These are phyloP conservation scores for Stephania yunnanensis DNA, from an alignment of 164 flowering plant species.

Conservation along the genomic window DNA sequence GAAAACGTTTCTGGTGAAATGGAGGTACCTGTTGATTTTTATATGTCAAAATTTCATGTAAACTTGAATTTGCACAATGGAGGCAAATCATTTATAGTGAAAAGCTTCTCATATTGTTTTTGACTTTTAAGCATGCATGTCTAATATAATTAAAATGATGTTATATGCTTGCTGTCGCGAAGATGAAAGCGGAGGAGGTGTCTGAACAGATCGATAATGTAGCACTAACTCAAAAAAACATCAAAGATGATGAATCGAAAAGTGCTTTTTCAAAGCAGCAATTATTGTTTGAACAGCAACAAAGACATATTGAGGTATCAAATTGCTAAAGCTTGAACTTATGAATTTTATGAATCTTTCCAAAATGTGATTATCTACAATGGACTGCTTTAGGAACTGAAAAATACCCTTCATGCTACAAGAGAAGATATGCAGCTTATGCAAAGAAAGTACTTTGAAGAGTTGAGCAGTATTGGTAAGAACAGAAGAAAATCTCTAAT, in stretches of 20 bases:
- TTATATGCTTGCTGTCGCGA: conserved; percentile 7
- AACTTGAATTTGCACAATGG: not conserved
- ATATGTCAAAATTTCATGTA: not conserved
- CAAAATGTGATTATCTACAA: not conserved
- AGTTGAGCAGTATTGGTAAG: conserved; percentile 71
- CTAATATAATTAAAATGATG: not conserved
- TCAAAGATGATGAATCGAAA: conserved; percentile 43
- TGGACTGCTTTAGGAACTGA: conserved; percentile 50
- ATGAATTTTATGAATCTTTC: not conserved
- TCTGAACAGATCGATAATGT: conserved; percentile 20
- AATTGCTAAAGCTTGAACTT: not conserved
- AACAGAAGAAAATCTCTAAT: not conserved
- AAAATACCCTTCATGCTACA: conserved; percentile 55
- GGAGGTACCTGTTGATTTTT: conserved; percentile 37
- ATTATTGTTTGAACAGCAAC: conserved; percentile 59
- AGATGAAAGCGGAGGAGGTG: conserved; percentile 31
- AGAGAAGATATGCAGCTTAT: conserved; percentile 82
- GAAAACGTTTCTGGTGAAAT: conserved; percentile 28
- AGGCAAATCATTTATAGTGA: not conserved
- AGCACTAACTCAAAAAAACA: conserved; percentile 13
- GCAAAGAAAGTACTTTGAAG: conserved; percentile 79
- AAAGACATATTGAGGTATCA: conserved; percentile 64
- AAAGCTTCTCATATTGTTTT: not conserved
- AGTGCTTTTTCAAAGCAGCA: conserved; percentile 39
- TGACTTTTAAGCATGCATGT: not conserved